Evolutionary conservation across 2,329 filamentous ascomycete species (phyloP).

Genomic region (Diaporthe sp.): DNA sequence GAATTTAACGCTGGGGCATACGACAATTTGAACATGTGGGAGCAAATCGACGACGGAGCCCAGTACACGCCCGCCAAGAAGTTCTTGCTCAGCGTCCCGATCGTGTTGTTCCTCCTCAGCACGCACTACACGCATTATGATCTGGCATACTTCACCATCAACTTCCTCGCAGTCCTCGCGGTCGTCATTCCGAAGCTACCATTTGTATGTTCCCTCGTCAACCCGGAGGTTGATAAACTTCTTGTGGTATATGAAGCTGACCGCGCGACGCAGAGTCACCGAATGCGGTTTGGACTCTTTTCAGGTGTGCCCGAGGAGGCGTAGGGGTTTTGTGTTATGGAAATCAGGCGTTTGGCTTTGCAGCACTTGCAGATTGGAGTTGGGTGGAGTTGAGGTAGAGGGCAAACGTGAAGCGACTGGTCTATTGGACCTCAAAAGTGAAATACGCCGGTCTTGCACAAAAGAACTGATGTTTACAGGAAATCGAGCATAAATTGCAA

Average conservation of each 20-base stretch:
- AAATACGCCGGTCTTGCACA: slow-evolving; percentile 28
- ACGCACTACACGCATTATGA: slow-evolving; percentile 99
- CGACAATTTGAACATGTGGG: slow-evolving; percentile 99
- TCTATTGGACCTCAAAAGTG: slow-evolving; percentile 24
- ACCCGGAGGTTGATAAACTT: not conserved
- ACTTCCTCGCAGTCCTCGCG: slow-evolving; percentile 90
- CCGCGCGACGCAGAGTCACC: slow-evolving; percentile 39
- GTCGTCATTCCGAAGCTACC: slow-evolving; percentile 98
- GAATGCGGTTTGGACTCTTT: slow-evolving; percentile 42
- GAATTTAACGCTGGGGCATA: slow-evolving; percentile 99
- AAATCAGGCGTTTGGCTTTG: slow-evolving; percentile 40
- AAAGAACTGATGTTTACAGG: slow-evolving; percentile 32
- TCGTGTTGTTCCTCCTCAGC: slow-evolving; percentile 94
- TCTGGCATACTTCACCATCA: slow-evolving; percentile 96
- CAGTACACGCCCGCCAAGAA: slow-evolving; percentile 99
- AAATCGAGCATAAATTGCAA: slow-evolving; percentile 29
- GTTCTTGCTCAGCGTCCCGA: slow-evolving; percentile 94
- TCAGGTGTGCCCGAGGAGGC: slow-evolving; percentile 41
- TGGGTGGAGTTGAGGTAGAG: slow-evolving; percentile 38
- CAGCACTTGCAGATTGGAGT: slow-evolving; percentile 39
- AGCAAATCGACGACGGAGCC: slow-evolving; percentile 99
- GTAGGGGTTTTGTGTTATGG: slow-evolving; percentile 36
- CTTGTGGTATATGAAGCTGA: slow-evolving; percentile 41
- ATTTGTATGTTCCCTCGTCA: slow-evolving; percentile 76
- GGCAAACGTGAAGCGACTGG: slow-evolving; percentile 23